Conservation (phyloP, 306 rosid genomes). For the Macrotyloma uniflorum region DNA sequence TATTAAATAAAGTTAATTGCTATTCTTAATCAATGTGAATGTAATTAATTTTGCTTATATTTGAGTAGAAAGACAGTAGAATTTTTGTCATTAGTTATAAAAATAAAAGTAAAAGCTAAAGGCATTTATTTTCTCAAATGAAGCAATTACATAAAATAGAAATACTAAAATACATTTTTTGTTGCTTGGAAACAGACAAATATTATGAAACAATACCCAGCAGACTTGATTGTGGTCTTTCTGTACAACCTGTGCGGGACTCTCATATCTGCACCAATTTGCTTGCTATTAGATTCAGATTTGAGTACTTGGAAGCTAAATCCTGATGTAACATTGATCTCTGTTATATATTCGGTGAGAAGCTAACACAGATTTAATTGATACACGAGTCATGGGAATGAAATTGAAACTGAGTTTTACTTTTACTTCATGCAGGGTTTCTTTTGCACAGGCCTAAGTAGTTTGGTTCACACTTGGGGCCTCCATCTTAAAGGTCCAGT, state of each 20-base stretch:
- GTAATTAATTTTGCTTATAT: too few relatives aligned
- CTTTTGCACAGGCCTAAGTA: conserved; percentile 33
- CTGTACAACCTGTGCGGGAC: conserved; percentile 51
- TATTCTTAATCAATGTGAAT: too few relatives aligned
- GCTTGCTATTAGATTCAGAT: conserved; percentile 54
- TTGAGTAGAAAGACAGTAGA: too few relatives aligned
- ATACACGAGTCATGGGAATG: background rate
- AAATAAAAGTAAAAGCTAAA: background rate
- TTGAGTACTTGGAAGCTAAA: conserved; percentile 51
- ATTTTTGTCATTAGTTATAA: background rate
- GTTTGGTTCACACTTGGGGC: conserved; percentile 60
- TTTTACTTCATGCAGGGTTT: conserved; percentile 35
- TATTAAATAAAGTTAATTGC: too few relatives aligned
- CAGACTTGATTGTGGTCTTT: conserved; percentile 53
- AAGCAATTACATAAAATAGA: background rate
- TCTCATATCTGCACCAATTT: conserved; percentile 51
- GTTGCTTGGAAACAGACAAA: conserved; percentile 32
- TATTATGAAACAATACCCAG: conserved; percentile 47
- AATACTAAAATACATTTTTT: conserved; percentile 1
- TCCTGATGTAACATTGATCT: conserved; percentile 47
- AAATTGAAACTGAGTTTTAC: background rate
- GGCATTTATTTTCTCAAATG: background rate
- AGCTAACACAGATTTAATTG: background rate
- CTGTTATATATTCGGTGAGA: conserved; percentile 57
- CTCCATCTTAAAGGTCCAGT: conserved; percentile 63